These are phyloP conservation scores for Daedalea quercina DNA, from an alignment of 768 basidiomycete genomes.

Conservation along the genomic window DNA sequence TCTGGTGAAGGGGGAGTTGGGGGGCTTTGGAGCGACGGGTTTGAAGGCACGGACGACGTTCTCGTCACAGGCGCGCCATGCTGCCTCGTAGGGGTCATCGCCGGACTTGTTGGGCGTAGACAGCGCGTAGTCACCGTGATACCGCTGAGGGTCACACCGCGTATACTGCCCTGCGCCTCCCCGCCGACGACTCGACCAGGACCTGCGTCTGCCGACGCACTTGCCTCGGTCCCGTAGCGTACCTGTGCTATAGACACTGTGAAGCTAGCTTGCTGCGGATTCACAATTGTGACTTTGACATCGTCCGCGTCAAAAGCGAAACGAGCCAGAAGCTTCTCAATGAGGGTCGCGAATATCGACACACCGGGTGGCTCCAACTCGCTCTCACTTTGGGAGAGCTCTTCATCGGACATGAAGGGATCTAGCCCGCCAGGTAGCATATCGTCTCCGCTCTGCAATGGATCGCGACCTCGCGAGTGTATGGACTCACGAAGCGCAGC, in stretches of 20 bases:
- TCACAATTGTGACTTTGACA: conserved; percentile 61
- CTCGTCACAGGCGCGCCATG: conserved; percentile 22
- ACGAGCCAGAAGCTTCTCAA: conserved; percentile 71
- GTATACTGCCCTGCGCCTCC: conserved; percentile 25
- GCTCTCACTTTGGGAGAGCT: conserved; percentile 33
- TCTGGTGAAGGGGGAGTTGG: conserved; percentile 47
- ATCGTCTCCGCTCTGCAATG: conserved; percentile 18
- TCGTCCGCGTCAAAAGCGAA: conserved; percentile 74
- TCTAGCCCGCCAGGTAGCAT: conserved; percentile 65
- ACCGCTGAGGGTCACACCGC: conserved; percentile 52
- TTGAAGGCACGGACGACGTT: conserved; percentile 4
- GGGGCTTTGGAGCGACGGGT: conserved; percentile 23
- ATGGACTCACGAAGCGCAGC: conserved; percentile 65
- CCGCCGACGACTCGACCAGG: background rate
- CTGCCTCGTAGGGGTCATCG: conserved; percentile 10
- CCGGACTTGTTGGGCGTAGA: conserved; percentile 25
- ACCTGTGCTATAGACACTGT: conserved; percentile 53
- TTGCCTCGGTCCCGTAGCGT: conserved; percentile 44
- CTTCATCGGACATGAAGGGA: conserved; percentile 43
- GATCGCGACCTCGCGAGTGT: conserved; percentile 26
- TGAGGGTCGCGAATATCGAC: conserved; percentile 72
- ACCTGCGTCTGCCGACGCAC: conserved; percentile 2
- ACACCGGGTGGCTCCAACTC: conserved; percentile 68
- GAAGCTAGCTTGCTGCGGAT: conserved; percentile 55
- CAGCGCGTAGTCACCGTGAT: conserved; percentile 46